Conservation (phyloP, 1,284 basidiomycete genomes). For the Kwoniella shivajii region DNA sequence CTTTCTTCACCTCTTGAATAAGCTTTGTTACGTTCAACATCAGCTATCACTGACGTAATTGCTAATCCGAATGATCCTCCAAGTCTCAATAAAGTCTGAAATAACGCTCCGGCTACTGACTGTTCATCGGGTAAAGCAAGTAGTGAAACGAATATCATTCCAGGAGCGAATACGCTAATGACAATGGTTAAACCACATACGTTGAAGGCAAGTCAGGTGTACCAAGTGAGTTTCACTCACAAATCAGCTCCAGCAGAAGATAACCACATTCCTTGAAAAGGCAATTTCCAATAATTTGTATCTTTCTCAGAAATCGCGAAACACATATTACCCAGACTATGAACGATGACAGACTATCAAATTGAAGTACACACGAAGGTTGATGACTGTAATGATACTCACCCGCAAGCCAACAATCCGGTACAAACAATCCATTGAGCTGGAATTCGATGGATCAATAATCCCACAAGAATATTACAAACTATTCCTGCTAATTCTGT, state of each 20-base stretch:
- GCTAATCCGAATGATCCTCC: constrained; percentile 75
- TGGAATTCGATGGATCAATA: constrained; percentile 34
- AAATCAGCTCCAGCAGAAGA: constrained; percentile 78
- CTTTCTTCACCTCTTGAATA: constrained; percentile 16
- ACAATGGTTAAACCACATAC: background rate
- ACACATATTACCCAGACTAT: constrained; percentile 63
- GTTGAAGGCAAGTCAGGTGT: constrained; percentile 54
- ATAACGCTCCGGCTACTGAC: constrained; percentile 69
- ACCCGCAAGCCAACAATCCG: constrained; percentile 61
- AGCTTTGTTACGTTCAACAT: constrained; percentile 25
- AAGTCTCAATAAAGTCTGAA: constrained; percentile 59
- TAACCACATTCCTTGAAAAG: constrained; percentile 74
- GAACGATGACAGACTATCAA: constrained; percentile 48
- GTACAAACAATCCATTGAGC: constrained; percentile 60
- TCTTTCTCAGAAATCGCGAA: constrained; percentile 69
- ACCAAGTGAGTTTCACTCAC: constrained; percentile 27
- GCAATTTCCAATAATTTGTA: constrained; percentile 73
- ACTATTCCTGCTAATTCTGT: constrained; percentile 71
- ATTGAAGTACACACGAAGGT: constrained; percentile 49
- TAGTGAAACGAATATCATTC: constrained; percentile 74
- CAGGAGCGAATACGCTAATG: constrained; percentile 65
- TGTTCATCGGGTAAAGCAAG: constrained; percentile 72
- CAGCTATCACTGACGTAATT: constrained; percentile 68
- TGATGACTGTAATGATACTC: constrained; percentile 12
- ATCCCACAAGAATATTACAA: constrained; percentile 62